Base-by-base conservation (phyloP, 2,329 filamentous ascomycete genomes). In the Lecanosticta acicola region DNA sequence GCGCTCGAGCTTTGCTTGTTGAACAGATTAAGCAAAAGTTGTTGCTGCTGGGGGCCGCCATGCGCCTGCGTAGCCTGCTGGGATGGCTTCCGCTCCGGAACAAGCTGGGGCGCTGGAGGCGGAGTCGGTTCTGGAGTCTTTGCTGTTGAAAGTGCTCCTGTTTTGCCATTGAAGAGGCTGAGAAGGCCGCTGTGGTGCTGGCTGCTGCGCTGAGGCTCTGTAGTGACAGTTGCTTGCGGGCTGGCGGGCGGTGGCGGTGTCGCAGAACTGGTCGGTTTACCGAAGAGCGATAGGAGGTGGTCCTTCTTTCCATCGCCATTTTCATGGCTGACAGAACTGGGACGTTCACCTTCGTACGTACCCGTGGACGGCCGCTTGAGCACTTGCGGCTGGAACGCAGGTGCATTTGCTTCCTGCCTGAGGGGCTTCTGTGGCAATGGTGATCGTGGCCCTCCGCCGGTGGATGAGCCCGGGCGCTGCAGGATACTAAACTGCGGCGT, bases 11-110 rank as follows among this genome's bases (percentile, higher is more conserved):
- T 46, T 29, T 34, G 39, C 3, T 50, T 52, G 16, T 51, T 61
- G 48, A 64, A 63, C 3, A 63, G 51, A 44, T 59, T 58, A 10
- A 63, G 50, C 3, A 64, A 53, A 4, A 46, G 29, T 17, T 59
- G 55, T 36, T 62, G 54, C 20, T 55, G 47, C 19, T 51, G 48
- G 8, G 43, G 39, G 41, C 46, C 44, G 13, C 40, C 33, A 24
- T 43, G 40, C 18, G 39, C 18, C 10, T 40, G 32, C 10, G 33
- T 24, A n/a, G 21, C 33, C 29, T 51, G 48, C 9, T 35, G 29
- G 11, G 48, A 46, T 9, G 55, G 41, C 21, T 50, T 51, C 0
- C 49, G 38, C 20, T 60, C 57, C 2, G 59, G 55, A n/a, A 50
- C 39, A 16, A 61, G 49, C 9, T 51, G 45, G 14, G 61, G 61